phyloP scores from a whole-genome alignment of 176 grass and related monocot genomes.

The Raddia distichophylla region DNA sequence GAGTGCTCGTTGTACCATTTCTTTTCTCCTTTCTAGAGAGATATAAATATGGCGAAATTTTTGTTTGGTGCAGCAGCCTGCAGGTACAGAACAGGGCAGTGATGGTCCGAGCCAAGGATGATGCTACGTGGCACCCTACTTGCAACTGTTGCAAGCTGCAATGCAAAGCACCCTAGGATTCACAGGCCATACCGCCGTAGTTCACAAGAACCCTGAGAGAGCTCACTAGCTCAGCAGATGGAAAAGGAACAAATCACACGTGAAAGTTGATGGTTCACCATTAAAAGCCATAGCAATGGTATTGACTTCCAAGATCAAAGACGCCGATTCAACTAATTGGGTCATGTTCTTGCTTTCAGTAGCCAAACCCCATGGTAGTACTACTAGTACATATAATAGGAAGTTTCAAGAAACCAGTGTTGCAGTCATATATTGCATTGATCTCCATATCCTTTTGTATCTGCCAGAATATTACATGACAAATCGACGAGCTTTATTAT shows the following conservation, averaged over 20 bases:
- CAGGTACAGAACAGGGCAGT: neutral
- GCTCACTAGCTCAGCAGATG: neutral
- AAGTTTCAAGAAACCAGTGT: neutral
- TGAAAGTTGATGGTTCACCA: neutral
- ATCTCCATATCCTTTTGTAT: neutral
- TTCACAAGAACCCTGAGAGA: slow-evolving; percentile 43
- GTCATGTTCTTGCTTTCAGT: neutral
- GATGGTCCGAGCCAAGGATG: neutral
- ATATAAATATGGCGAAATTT: slow-evolving; percentile 39
- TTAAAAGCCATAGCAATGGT: slow-evolving; percentile 7
- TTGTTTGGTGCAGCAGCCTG: neutral
- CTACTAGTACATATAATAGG: neutral
- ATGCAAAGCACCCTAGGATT: slow-evolving; percentile 11
- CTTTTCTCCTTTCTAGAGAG: neutral
- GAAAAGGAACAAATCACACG: slow-evolving; percentile 29
- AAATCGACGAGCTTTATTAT: neutral
- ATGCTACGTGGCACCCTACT: neutral
- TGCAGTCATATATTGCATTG: neutral
- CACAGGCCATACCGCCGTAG: neutral
- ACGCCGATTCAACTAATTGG: slow-evolving; percentile 17
- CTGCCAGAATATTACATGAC: slow-evolving; percentile 10
- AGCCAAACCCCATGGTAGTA: neutral
- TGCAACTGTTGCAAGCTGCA: neutral
- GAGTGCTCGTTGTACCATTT: neutral
- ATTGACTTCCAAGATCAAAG: slow-evolving; percentile 10